These are phyloP conservation scores for Sclerotinia borealis DNA, from an alignment of 2,329 filamentous ascomycete species.

Conservation along the genomic window DNA sequence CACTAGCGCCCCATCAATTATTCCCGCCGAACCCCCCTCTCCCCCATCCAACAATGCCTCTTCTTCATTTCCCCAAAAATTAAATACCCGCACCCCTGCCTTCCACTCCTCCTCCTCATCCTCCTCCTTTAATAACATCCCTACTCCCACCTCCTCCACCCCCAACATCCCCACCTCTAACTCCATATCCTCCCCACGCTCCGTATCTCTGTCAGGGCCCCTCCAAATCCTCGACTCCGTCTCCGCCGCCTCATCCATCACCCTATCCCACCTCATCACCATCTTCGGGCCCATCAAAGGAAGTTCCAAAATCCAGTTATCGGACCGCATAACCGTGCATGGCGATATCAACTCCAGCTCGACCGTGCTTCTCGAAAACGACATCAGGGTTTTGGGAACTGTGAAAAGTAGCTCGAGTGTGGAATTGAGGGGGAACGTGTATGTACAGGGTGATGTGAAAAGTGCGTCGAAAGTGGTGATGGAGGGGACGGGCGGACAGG, in stretches of 20 bases:
- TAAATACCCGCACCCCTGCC: no score
- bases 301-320: slow-evolving; percentile 15
- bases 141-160: background rate
- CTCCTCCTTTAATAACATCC: background rate
- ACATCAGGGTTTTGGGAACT: background rate
- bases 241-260: slow-evolving; percentile 12
- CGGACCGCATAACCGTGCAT: slow-evolving; percentile 18
- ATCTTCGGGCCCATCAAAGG: slow-evolving; percentile 14
- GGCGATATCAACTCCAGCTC: slow-evolving; percentile 18
- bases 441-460: slow-evolving; percentile 16
- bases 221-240: slow-evolving; percentile 21
- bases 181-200: slow-evolving; percentile 11
- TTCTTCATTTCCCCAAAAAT: no score
- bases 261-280: slow-evolving; percentile 5
- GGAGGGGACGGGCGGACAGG: background rate
- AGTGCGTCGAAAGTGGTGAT: slow-evolving; percentile 16
- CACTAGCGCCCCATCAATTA: no score
- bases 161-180: slow-evolving; percentile 16
- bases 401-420: slow-evolving; percentile 16
- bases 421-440: slow-evolving; percentile 13
- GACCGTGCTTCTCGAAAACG: no score
- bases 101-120: background rate
- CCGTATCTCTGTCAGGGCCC: slow-evolving; percentile 18
- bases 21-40: background rate
- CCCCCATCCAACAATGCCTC: no score